Evolutionary conservation across 2,329 filamentous ascomycete genomes (phyloP), one percentile per base, ranked within the genome.

Genomic region (Ceratocystis colombiana): DNA sequence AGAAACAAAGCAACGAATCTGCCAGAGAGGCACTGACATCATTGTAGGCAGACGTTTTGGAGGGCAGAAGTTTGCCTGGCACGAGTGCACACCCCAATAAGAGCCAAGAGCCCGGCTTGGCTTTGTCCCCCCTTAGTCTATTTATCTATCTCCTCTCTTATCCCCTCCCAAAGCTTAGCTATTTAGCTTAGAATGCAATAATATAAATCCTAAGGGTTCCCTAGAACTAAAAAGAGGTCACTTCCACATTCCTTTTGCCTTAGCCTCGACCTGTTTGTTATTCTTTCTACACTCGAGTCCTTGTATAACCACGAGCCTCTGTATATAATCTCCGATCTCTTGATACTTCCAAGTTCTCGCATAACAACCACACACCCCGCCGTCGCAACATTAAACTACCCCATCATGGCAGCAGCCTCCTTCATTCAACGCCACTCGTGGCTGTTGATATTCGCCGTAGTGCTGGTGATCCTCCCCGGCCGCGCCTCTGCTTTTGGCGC

Each of bases 401-500:
- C 20, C 25, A 53, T 5, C 3, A 84, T 84, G 82, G 75, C 79
- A 70, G 77, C 79, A 70, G 77, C 76, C 69, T 74, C 77, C 68
- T 73, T 78, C 69, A 74, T 79, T 73, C 79, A 79, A 76, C 77
- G 77, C 75, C 73, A 78, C 72, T 75, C 75, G 45, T 76, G 80
- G 74, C 76, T 86, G 73, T 76, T 86, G 66, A 74, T 82, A 70
- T 69, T 82, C 62, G 77, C 76, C 69, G 72, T 86, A 62, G 71
- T 84, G 64, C 74, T 88, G 67, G 73, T 83, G n/a, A 71, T 86
- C 59, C 75, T 87, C 63, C 82, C 84, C 25, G 77, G 79, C 64
- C 79, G 78, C 68, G 84, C 78, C 2, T 77, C 78, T 25, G 86
- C 86, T 3, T 88, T 88, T 72, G 86, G 86, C 30, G 86, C 86